phyloP scores from a whole-genome alignment of 1,284 basidiomycete species.

The Anthracocystis walkeri region DNA sequence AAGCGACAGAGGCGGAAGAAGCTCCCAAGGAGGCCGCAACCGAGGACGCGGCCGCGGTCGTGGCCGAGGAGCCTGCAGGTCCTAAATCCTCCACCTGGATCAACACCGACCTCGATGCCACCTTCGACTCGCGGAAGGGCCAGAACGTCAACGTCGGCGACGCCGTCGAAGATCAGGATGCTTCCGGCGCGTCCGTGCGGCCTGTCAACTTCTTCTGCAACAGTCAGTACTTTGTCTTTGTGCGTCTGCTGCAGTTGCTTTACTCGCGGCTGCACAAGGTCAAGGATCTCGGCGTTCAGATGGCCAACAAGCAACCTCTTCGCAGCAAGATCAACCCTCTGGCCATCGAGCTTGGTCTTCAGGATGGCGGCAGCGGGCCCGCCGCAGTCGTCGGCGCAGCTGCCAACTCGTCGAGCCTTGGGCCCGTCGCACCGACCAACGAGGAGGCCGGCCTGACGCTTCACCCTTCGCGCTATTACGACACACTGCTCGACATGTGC shows the following conservation, averaged over 20 bases:
- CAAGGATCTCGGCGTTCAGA: constrained; percentile 76
- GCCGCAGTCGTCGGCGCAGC: constrained; percentile 65
- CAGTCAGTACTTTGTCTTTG: constrained; percentile 88
- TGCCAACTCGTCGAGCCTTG: constrained; percentile 41
- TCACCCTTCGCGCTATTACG: constrained; percentile 77
- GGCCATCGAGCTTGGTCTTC: constrained; percentile 77
- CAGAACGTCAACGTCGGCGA: constrained; percentile 39
- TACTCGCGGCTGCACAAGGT: constrained; percentile 86
- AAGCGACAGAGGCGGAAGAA: constrained; percentile 13
- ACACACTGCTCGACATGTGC: constrained; percentile 88
- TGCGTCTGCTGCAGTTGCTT: constrained; percentile 83
- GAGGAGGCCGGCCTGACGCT: constrained; percentile 63
- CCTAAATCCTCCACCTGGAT: constrained; percentile 72
- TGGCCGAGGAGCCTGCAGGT: constrained; percentile 26
- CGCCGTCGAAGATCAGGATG: constrained; percentile 40
- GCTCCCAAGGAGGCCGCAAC: constrained; percentile 18
- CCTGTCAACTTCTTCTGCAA: constrained; percentile 84
- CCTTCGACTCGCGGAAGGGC: constrained; percentile 56
- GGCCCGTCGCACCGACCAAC: constrained; percentile 48
- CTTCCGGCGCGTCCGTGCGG: constrained; percentile 26
- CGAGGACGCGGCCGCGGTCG: constrained; percentile 20
- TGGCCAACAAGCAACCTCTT: constrained; percentile 60
- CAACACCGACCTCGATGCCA: constrained; percentile 69
- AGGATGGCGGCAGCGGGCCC: constrained; percentile 71
- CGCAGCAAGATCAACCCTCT: constrained; percentile 73